A percentile compares a stretch with the other conserved stretches of the same genome.
These are phyloP conservation scores for Lepidium sativum DNA, from an alignment of 345 rosid species.

Conservation along the genomic window DNA sequence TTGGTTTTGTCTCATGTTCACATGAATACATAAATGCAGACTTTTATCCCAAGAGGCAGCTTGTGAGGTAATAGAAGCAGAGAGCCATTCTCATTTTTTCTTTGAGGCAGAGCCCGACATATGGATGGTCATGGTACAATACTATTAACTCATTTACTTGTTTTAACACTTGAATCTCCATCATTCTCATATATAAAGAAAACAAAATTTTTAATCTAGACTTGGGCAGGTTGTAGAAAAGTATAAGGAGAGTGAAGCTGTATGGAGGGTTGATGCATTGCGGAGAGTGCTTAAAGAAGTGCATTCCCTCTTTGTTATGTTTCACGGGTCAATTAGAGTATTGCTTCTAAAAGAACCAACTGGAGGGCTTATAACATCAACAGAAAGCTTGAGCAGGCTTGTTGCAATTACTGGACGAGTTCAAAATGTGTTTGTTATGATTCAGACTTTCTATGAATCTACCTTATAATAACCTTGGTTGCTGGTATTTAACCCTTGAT, in stretches of 20 bases:
- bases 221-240: conserved; percentile 68
- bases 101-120: conserved; percentile 87
- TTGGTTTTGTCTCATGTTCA: no score
- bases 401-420: no score
- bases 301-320: conserved; percentile 83
- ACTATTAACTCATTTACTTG: background rate
- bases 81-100: conserved; percentile 87
- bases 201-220: no score
- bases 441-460: no score
- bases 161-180: no score
- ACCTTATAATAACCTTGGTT: no score
- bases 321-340: conserved; percentile 73
- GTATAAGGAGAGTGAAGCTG: conserved; percentile 54
- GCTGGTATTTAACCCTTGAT: no score
- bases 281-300: conserved; percentile 81
- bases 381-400: no score
- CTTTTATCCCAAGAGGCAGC: conserved; percentile 92
- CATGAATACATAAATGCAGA: no score
- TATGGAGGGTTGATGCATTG: conserved; percentile 77
- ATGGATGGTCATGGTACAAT: conserved; percentile 92
- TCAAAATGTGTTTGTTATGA: no score
- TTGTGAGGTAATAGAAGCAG: conserved; percentile 95
- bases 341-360: conserved; percentile 74
- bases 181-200: no score
- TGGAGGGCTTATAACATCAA: conserved; percentile 60